Base-by-base conservation (phyloP, 2,329 filamentous ascomycete species). In the Fusarium sp. region DNA sequence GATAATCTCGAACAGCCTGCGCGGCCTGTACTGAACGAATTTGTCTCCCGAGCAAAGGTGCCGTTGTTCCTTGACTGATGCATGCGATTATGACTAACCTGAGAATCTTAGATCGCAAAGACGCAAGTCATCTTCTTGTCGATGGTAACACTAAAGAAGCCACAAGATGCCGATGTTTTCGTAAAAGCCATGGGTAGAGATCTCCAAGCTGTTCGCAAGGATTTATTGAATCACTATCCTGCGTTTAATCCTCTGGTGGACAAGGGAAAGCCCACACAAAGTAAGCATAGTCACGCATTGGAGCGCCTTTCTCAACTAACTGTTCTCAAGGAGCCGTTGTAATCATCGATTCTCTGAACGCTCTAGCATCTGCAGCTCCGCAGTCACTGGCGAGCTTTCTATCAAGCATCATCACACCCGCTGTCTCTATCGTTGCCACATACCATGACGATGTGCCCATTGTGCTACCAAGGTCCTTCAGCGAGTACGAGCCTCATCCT, bases 1-100 rank as follows among this genome's bases (percentile, higher is more conserved):
- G 95, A 98, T 79, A 93, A 87, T 34, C 84, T 98, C 31, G 94
- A 97, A 80, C 94, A 97, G 80, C 89, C 90, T 26, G 92, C 90
- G 8, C 85, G 84, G 31, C 90, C 90, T 1, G 81, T 97, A 6
- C 69, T 95, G 3, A 81, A 83, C 19, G 94, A 97, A 79, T 93
- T 95, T 79, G 88, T 92, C 55, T 83, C 85, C 46, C 87, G 94
- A 73, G 93, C 92, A 56, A 92, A 91, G 83, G 93, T 92, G 72
- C 9, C 28, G 2, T 36, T 10, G 6, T 28, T 9, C 31, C 39
- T 15, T 19, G 34, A 31, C 15, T 26, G 21, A 19, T 13, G 34
- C 28, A 15, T 24, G 40, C 24, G 40, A 40, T 26, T 55, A 45
- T 63, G 49, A 65, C 53, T 49, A 22, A 49, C 46, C 19, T 22